Base-by-base conservation (phyloP, 2,329 filamentous ascomycete genomes). In the Zymoseptoria passerinii region DNA sequence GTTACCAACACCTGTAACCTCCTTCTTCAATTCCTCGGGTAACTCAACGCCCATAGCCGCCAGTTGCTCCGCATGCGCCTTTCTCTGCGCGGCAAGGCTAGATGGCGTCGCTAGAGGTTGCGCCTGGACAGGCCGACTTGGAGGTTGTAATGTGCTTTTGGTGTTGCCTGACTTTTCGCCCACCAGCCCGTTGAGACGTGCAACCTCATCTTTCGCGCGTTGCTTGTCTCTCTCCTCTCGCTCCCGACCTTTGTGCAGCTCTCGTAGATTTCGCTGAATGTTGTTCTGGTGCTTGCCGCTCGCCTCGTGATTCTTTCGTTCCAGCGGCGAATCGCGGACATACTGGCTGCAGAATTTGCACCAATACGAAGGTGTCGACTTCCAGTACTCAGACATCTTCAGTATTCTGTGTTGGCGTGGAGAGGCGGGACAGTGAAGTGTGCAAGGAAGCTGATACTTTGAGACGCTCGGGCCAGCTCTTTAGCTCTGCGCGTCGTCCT, bases 351-450 rank as follows among this genome's bases (percentile, higher is more conserved):
- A 99, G 79, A 96, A 90, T 75, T 97, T 97, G 83, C 94, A 99
- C 91, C 92, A 97, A 77, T 95, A 95, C 72, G 88, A 92, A 5
- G 92, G 92, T 35, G 92, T 96, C 19, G 92, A 96, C 74, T 97
- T 97, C 94, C 94, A 97, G 77, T 96, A 95, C 80, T 97, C 94
- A 0, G 94, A 87, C 94, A 99, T 97, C 8, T 19, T 35, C 16
- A 27, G 23, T 27, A 48, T 35, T 40, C 35, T 40, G 48, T 50
- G 48, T 50, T 50, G 48, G 23, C 35, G 20, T 50, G 13, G 9
- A 50, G n/a, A 28, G 18, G 23, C 10, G 50, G 28, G 20, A 52
- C 13, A 16, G 50, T 52, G 50, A 52, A 10, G 50, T 52, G 23
- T 16, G 48, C 23, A 50, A 50, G n/a, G 23, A 20, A 50, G 19